Conservation (phyloP, 495 filamentous ascomycete species). For the Rostrohypoxylon terebratum region DNA sequence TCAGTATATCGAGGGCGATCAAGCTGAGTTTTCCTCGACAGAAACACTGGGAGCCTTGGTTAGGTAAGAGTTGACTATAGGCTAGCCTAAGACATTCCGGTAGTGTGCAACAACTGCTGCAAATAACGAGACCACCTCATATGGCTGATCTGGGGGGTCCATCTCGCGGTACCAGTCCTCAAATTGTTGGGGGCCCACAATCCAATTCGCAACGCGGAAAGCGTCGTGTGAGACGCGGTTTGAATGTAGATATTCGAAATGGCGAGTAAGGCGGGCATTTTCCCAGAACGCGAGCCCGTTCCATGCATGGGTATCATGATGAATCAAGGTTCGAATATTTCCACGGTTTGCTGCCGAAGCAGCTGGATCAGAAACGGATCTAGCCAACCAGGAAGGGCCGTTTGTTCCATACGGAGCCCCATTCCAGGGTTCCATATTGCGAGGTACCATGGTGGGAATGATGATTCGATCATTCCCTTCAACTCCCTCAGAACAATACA, state of each 20-base stretch:
- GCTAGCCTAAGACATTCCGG: not conserved
- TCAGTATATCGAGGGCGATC: not conserved
- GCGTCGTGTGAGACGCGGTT: not conserved
- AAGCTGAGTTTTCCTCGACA: not conserved
- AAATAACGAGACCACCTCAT: not conserved
- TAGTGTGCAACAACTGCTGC: not conserved
- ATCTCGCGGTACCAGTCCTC: not conserved
- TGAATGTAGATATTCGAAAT: not conserved
- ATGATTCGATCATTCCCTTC: not conserved
- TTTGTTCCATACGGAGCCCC: not conserved
- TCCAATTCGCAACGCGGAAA: not conserved
- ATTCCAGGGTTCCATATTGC: not conserved
- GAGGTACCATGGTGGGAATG: not conserved
- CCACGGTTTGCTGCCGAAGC: not conserved
- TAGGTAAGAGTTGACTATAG: not conserved
- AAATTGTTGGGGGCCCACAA: not conserved
- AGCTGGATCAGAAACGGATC: not conserved
- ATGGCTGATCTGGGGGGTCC: not conserved
- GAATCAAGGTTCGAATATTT: not conserved
- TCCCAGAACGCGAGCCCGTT: constrained; percentile 16
- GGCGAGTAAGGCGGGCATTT: not conserved
- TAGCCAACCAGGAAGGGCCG: constrained; percentile 1
- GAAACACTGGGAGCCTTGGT: not conserved
- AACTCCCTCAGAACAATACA: not conserved
- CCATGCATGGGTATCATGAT: not conserved